Conservation (phyloP, 2,329 filamentous ascomycete species). For the Sarocladium brachiariae region DNA sequence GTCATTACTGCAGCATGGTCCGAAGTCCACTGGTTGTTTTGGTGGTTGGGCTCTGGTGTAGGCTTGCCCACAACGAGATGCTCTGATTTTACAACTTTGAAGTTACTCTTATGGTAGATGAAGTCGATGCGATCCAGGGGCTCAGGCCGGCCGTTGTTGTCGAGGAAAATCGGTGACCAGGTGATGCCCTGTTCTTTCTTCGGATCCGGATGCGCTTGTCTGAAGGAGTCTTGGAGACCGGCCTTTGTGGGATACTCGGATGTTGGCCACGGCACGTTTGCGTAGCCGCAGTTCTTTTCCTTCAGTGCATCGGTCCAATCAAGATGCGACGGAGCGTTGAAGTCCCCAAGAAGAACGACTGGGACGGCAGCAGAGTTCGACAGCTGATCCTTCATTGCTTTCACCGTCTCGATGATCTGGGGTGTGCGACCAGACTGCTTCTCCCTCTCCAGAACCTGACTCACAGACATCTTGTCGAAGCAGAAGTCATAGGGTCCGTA, state of each 20-base stretch:
- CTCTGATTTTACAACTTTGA: constrained; percentile 25
- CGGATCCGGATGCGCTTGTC: constrained; percentile 29
- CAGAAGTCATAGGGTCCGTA: constrained; percentile 39
- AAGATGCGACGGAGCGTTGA: constrained; percentile 37
- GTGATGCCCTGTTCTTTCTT: constrained; percentile 25
- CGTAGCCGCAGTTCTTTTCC: constrained; percentile 29
- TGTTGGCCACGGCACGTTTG: constrained; percentile 30
- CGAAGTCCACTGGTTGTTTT: constrained; percentile 34
- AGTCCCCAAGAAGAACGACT: constrained; percentile 32
- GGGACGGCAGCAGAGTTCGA: constrained; percentile 24
- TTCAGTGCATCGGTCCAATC: constrained; percentile 30
- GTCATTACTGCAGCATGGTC: constrained; percentile 31
- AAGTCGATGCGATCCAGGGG: constrained; percentile 37
- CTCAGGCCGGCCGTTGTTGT: constrained; percentile 26
- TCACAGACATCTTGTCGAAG: constrained; percentile 26
- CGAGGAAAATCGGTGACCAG: constrained; percentile 33
- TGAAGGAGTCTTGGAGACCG: constrained; percentile 34
- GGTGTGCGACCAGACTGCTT: constrained; percentile 28
- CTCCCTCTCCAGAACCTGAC: constrained; percentile 28
- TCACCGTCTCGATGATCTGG: constrained; percentile 29
- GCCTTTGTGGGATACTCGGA: constrained; percentile 26
- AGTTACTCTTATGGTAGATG: constrained; percentile 30
- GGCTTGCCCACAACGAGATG: constrained; percentile 27
- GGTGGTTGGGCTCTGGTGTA: constrained; percentile 24
- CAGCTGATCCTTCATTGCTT: constrained; percentile 25